Evolutionary conservation across 495 filamentous ascomycete species (phyloP).

Genomic region (Hyaloscypha hepaticicola): DNA sequence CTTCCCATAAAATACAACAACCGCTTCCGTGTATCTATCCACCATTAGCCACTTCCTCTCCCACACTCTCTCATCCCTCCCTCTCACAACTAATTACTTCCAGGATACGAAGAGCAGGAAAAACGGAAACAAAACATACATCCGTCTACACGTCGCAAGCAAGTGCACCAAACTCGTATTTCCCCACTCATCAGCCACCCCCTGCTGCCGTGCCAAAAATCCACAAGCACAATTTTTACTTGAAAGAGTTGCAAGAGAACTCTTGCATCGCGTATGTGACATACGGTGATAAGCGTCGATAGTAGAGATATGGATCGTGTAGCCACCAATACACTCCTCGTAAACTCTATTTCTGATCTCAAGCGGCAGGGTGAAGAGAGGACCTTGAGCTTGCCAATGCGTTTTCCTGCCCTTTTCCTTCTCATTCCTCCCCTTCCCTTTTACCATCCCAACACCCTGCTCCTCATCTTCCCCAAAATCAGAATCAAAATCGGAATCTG

Average conservation of each 20-base stretch:
- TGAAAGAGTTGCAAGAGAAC: too few species aligned
- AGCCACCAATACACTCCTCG: constrained; percentile 15
- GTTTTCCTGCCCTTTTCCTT: not conserved
- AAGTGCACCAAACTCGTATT: constrained; percentile 1
- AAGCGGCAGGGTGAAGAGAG: constrained; percentile 6
- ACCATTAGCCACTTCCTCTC: not conserved
- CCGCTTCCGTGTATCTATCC: constrained; percentile 15
- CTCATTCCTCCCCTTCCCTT: not conserved
- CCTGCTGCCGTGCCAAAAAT: not conserved
- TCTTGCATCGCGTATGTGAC: constrained; percentile 12
- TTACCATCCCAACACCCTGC: not conserved
- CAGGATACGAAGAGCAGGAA: not conserved
- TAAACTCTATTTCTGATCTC: constrained; percentile 16
- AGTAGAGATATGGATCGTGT: constrained; percentile 10
- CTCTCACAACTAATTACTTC: not conserved
- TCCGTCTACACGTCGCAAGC: constrained; percentile 7
- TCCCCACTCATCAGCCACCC: constrained; percentile 10
- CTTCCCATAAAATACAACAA: constrained; percentile 2
- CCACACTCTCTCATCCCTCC: not conserved
- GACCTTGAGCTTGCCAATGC: not conserved
- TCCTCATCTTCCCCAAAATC: not conserved
- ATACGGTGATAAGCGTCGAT: constrained; percentile 6
- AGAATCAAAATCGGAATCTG: too few species aligned
- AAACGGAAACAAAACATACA: constrained; percentile 11
- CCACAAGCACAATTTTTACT: not conserved